Evolutionary conservation across 108 stramenopile species (phyloP), one percentile per base, ranked within the genome.

Genomic region (Mediolabrus comicus): DNA sequence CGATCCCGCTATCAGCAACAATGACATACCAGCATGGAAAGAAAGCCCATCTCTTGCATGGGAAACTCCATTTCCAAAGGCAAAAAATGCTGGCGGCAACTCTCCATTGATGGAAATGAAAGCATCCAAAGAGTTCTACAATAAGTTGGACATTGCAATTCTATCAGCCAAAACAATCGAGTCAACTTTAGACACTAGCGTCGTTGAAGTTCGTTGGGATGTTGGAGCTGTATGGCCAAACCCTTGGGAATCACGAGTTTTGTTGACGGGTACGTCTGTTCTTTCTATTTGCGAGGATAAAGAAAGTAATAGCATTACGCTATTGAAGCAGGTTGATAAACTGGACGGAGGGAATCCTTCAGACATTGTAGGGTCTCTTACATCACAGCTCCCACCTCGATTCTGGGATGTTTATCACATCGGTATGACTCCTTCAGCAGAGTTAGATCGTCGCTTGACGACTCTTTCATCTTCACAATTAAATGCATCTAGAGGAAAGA

Each of bases 351-450:
- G 71, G n/a, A 68, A 73, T 41, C 71, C 65, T 13, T 43, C 26
- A 17, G 78, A 84, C 58, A 53, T 89, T 29, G 16, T 86, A 17
- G 56, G 53, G 0, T 51, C 75, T 14, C 51, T 93, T 3, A 62
- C 77, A 16, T 41, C 62, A 9, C 91, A 93, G 53, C 49, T 91
- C 17, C 7, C 60, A 16, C 93, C 93, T 25, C 79, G 89, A 12
- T 94, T 94, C 67, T 94, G 93, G 93, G 93, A 94, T 74, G 34
- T 77, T 8, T 94, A 94, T 63, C 93, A 94, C 68, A 84, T 92
- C 59, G 90, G 89, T 22, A 94, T 94, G 93, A 87, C 89, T 35
- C 93, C 93, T 9, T 84, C 86, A 16, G 80, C 88, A 27, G 90
- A 94, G 65, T 22, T 82, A 28, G 54, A 67, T 32, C 88, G 81